Evolutionary conservation across 352 stramenopile species (phyloP).

Genomic region (Pythium apleroticum): DNA sequence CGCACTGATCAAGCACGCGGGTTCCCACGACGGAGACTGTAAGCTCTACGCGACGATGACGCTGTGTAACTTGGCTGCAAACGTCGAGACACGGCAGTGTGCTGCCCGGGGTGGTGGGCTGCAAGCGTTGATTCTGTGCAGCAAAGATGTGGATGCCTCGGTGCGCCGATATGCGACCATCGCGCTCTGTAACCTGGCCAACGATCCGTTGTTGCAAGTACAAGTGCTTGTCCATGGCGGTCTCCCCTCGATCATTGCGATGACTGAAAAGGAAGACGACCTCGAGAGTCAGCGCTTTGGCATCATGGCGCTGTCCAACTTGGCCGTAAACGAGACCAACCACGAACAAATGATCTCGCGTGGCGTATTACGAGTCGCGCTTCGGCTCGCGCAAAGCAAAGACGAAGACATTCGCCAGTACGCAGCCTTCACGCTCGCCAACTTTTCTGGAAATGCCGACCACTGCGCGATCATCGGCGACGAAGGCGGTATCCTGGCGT

Average conservation of each 20-base stretch:
- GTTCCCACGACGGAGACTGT: constrained; percentile 89
- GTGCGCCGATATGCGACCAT: constrained; percentile 93
- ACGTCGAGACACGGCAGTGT: constrained; percentile 87
- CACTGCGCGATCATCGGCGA: constrained; percentile 88
- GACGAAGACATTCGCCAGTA: constrained; percentile 90
- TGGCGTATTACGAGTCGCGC: constrained; percentile 80
- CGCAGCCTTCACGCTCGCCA: constrained; percentile 91
- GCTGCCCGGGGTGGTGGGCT: constrained; percentile 90
- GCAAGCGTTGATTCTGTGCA: constrained; percentile 87
- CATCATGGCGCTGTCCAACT: constrained; percentile 94
- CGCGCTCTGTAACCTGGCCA: constrained; percentile 94
- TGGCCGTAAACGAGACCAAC: constrained; percentile 94
- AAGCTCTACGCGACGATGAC: constrained; percentile 95
- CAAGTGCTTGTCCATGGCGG: constrained; percentile 94
- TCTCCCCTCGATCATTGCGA: constrained; percentile 81
- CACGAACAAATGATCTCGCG: constrained; percentile 90
- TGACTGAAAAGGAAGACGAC: constrained; percentile 65
- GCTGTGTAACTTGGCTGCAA: constrained; percentile 94
- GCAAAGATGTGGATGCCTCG: constrained; percentile 87
- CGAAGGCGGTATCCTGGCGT: constrained; percentile 85
- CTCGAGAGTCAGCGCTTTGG: constrained; percentile 89
- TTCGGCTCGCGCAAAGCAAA: constrained; percentile 65
- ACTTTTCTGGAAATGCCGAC: constrained; percentile 89
- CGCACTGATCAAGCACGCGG: constrained; percentile 84
- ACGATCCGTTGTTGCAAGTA: constrained; percentile 86